A percentile compares a stretch with the other conserved stretches of the same genome.
Conservation (phyloP, 2,329 filamentous ascomycete genomes). For the Alternaria ethzedia region DNA sequence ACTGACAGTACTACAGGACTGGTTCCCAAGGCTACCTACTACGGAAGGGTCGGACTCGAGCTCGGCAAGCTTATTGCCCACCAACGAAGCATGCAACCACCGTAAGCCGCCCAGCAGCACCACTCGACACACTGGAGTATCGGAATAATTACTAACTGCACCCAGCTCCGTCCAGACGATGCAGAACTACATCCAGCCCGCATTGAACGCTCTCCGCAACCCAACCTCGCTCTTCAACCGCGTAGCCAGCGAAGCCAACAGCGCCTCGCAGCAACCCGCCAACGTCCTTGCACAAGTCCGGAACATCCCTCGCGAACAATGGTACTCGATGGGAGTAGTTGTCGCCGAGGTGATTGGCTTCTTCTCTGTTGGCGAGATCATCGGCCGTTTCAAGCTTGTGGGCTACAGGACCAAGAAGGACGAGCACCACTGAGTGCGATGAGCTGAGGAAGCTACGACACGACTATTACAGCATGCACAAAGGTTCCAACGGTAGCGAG, state of each 20-base stretch:
- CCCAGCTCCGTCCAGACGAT: constrained; percentile 77
- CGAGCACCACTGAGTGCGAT: constrained; percentile 39
- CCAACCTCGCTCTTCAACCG: constrained; percentile 64
- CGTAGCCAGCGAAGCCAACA: constrained; percentile 47
- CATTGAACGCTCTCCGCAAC: constrained; percentile 74
- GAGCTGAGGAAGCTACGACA: constrained; percentile 11
- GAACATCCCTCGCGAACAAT: constrained; percentile 73
- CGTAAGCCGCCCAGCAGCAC: constrained; percentile 67
- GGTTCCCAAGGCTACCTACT: constrained; percentile 88
- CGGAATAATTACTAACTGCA: constrained; percentile 28
- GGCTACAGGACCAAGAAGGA: constrained; percentile 68
- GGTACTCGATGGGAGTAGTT: constrained; percentile 77
- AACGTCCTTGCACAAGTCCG: constrained; percentile 65
- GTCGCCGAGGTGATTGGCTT: constrained; percentile 89
- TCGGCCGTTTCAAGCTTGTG: constrained; percentile 92
- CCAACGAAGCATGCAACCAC: constrained; percentile 89
- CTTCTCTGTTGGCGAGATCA: constrained; percentile 97
- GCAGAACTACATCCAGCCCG: constrained; percentile 82
- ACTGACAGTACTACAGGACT: constrained; percentile 64
- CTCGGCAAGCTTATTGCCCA: constrained; percentile 85
- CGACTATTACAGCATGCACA: constrained; percentile 10
- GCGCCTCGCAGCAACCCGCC: constrained; percentile 60
- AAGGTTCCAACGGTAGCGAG: neutral
- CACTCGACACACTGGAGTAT: neutral
- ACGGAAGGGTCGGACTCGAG: constrained; percentile 87